Percentiles rank a stretch among this genome's conserved stretches.
These are phyloP conservation scores for Trametes coccinea DNA, from an alignment of 768 basidiomycete genomes.

Conservation along the genomic window DNA sequence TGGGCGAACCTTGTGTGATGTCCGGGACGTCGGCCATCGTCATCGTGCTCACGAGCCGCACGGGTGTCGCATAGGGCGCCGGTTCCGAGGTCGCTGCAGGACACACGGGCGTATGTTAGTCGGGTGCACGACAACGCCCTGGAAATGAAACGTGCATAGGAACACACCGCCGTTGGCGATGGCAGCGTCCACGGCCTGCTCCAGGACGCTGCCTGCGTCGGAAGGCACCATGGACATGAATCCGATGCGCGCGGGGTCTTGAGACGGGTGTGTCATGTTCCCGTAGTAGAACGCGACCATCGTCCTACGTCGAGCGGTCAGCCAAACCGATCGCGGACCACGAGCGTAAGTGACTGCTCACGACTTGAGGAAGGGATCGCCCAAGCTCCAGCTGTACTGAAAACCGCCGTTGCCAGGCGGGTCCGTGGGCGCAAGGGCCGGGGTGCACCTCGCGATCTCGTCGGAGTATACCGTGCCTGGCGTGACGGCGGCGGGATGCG, in stretches of 20 bases:
- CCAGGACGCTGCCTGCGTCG: constrained; percentile 46
- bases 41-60: neutral
- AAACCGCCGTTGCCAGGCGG: constrained; percentile 55
- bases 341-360: constrained; percentile 33
- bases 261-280: constrained; percentile 65
- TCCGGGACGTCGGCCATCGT: neutral
- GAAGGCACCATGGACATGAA: constrained; percentile 68
- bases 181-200: constrained; percentile 37
- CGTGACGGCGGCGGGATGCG: constrained; percentile 39
- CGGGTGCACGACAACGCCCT: neutral
- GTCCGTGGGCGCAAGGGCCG: constrained; percentile 64
- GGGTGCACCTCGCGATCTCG: constrained; percentile 44
- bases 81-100: constrained; percentile 9
- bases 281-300: constrained; percentile 72
- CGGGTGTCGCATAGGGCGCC: constrained; percentile 2
- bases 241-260: constrained; percentile 68
- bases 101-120: too few relatives aligned
- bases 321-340: neutral
- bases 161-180: constrained; percentile 33
- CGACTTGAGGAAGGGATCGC: constrained; percentile 77
- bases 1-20: constrained; percentile 14
- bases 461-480: constrained; percentile 24
- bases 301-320: constrained; percentile 42
- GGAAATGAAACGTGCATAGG: constrained; percentile 27
- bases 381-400: constrained; percentile 76